A percentile compares a stretch with the other conserved stretches of the same genome.
These are phyloP conservation scores for Actinomortierella wolfii DNA, from an alignment of 371 early-diverging fungal species.

Conservation along the genomic window DNA sequence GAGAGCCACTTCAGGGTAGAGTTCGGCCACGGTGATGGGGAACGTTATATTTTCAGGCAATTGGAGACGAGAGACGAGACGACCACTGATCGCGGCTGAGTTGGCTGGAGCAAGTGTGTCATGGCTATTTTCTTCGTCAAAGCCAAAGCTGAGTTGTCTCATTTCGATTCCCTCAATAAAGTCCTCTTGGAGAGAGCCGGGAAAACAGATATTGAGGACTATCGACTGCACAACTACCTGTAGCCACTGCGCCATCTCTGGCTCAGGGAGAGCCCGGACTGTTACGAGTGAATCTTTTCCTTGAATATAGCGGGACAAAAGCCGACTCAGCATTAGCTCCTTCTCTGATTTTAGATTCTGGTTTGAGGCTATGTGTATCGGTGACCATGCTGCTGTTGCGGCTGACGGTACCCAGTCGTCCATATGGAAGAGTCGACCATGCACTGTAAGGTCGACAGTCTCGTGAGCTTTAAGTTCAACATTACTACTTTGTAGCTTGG, in stretches of 20 bases:
- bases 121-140: slow-evolving; percentile 1
- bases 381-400: too few relatives aligned
- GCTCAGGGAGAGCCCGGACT: slow-evolving; percentile 26
- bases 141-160: slow-evolving; percentile 29
- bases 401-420: slow-evolving; percentile 28
- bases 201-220: slow-evolving; percentile 33
- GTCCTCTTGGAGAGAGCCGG: slow-evolving; percentile 31
- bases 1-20: too few relatives aligned
- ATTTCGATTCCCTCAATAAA: slow-evolving; percentile 31
- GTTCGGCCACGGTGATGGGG: slow-evolving; percentile 23
- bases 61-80: slow-evolving; percentile 23
- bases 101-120: neutral
- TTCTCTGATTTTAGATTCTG: slow-evolving; percentile 22
- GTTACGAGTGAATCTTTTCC: slow-evolving; percentile 34
- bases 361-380: neutral
- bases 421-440: slow-evolving; percentile 38
- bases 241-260: slow-evolving; percentile 25
- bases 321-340: slow-evolving; percentile 24
- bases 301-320: slow-evolving; percentile 35
- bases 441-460: slow-evolving; percentile 14
- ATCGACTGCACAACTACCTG: slow-evolving; percentile 23
- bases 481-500: slow-evolving; percentile 22
- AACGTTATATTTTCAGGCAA: slow-evolving; percentile 42
- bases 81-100: slow-evolving; percentile 25
- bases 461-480: slow-evolving; percentile 21